phyloP scores from a whole-genome alignment of 352 stramenopile genomes.

The Pythium myriotylum region DNA sequence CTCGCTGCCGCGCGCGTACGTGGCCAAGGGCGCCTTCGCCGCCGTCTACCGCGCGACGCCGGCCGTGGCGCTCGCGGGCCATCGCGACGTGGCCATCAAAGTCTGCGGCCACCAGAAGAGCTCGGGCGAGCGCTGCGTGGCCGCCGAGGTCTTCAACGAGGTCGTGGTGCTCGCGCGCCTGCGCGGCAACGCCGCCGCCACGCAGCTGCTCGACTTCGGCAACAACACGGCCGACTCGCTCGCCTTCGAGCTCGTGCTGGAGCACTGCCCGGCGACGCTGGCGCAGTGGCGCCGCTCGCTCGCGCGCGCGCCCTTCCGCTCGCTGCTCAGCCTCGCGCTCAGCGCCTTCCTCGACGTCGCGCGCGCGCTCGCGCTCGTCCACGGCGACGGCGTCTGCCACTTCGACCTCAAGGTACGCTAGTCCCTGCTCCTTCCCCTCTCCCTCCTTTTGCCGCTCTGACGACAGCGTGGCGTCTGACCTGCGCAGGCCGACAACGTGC shows the following conservation, averaged over 20 bases:
- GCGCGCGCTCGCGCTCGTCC: slow-evolving; percentile 39
- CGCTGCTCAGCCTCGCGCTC: slow-evolving; percentile 44
- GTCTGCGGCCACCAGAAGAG: slow-evolving; percentile 47
- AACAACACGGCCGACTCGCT: slow-evolving; percentile 38
- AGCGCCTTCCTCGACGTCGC: slow-evolving; percentile 45
- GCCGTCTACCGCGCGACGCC: slow-evolving; percentile 15
- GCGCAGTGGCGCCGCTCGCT: slow-evolving; percentile 44
- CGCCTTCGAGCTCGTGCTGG: slow-evolving; percentile 59
- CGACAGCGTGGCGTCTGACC: not conserved
- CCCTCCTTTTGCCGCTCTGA: too few relatives aligned
- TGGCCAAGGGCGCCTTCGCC: slow-evolving; percentile 17
- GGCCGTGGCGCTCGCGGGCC: not conserved
- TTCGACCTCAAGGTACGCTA: slow-evolving; percentile 83
- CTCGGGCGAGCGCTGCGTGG: slow-evolving; percentile 43
- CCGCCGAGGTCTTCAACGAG: slow-evolving; percentile 57
- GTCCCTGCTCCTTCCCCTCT: too few relatives aligned
- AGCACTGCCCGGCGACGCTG: slow-evolving; percentile 61
- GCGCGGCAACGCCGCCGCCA: slow-evolving; percentile 45
- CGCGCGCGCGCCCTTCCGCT: slow-evolving; percentile 31
- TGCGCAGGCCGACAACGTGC: slow-evolving; percentile 61
- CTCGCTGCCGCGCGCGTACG: slow-evolving; percentile 8
- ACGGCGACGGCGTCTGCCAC: slow-evolving; percentile 48
- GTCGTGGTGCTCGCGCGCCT: slow-evolving; percentile 51
- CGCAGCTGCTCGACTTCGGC: slow-evolving; percentile 64
- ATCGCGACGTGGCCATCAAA: slow-evolving; percentile 47